A percentile compares a stretch with the other conserved stretches of the same genome.
phyloP scores from a whole-genome alignment of 176 grass and related monocot species.

The Hordeum vulgare region DNA sequence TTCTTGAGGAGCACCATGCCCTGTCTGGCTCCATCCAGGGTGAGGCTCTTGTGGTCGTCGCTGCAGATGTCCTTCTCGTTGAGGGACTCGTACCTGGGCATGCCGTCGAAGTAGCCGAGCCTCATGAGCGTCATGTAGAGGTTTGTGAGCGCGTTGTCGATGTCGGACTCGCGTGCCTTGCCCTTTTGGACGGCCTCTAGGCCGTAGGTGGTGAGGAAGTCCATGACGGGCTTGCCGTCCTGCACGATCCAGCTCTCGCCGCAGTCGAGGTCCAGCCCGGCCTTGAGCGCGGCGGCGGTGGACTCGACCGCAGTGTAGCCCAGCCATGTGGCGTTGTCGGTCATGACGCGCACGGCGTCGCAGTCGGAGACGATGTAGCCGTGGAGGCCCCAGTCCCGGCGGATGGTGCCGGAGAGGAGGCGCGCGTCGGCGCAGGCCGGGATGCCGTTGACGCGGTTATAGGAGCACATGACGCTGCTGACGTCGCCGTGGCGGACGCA shows the following conservation, averaged over 20 bases:
- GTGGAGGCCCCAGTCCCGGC: constrained; percentile 40
- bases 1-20: constrained; percentile 63
- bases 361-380: constrained; percentile 64
- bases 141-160: constrained; percentile 58
- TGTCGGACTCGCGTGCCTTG: constrained; percentile 42
- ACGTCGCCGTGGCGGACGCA: constrained; percentile 41
- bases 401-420: constrained; percentile 33
- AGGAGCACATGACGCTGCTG: constrained; percentile 55
- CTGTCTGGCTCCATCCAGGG: constrained; percentile 42
- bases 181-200: constrained; percentile 20
- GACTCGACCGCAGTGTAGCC: constrained; percentile 24
- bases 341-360: constrained; percentile 38
- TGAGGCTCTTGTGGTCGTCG: constrained; percentile 24
- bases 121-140: constrained; percentile 51
- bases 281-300: constrained; percentile 23
- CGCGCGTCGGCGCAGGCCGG: constrained; percentile 41
- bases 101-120: constrained; percentile 60
- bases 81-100: constrained; percentile 21
- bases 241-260: constrained; percentile 31
- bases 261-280: constrained; percentile 37
- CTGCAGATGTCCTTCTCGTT: constrained; percentile 26
- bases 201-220: constrained; percentile 30
- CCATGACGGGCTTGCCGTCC: background rate
- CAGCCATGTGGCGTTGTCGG: constrained; percentile 27
- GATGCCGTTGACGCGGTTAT: constrained; percentile 47